Evolutionary conservation across 768 basidiomycete species (phyloP).

Genomic region (Hypholoma fasciculare): DNA sequence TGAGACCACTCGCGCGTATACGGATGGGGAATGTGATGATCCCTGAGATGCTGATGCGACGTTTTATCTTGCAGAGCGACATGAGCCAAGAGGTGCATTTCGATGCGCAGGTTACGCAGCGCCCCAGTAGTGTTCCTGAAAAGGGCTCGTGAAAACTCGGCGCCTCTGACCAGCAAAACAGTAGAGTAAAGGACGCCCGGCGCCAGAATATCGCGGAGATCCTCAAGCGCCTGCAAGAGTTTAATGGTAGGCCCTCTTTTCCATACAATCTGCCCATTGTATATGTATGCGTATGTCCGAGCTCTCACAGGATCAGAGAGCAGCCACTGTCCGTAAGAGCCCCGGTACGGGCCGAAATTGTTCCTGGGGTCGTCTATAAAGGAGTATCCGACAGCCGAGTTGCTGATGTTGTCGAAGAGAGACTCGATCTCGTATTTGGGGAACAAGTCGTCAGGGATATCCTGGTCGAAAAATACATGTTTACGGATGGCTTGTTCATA

Average conservation of each 20-base stretch:
- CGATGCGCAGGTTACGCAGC: background rate
- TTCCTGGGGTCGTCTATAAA: background rate
- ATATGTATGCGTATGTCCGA: background rate
- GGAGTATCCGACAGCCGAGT: background rate
- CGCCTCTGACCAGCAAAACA: background rate
- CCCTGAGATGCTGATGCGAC: background rate
- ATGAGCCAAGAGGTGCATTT: background rate
- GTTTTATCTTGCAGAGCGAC: background rate
- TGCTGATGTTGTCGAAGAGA: background rate
- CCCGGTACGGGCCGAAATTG: background rate
- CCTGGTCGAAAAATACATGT: background rate
- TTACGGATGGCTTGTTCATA: background rate
- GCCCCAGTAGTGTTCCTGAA: background rate
- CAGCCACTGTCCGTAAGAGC: background rate
- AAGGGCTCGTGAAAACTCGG: background rate
- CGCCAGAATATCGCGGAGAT: background rate
- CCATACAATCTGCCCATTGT: background rate
- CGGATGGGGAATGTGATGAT: background rate
- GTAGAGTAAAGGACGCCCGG: background rate
- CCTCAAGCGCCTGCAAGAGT: background rate
- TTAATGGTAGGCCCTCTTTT: background rate
- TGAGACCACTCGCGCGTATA: background rate
- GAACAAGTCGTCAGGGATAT: background rate
- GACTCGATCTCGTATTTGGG: background rate
- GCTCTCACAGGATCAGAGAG: background rate